Evolutionary conservation across 768 basidiomycete species (phyloP).

Genomic region (Auricularia cornea): DNA sequence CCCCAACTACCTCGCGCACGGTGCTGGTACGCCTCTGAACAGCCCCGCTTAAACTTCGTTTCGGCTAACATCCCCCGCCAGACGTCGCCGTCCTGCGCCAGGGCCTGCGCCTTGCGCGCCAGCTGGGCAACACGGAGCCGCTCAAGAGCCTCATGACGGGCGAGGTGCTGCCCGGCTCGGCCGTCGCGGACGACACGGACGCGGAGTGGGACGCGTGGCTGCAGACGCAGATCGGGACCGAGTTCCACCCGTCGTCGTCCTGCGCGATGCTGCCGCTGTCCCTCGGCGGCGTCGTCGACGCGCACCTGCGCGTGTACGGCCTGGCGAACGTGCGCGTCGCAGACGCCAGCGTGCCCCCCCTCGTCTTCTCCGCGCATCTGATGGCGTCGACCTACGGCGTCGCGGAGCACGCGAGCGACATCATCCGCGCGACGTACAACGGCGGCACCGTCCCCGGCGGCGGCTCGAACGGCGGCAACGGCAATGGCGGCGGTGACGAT

Average conservation of each 20-base stretch:
- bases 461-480: background rate
- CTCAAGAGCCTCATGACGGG: constrained; percentile 33
- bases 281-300: constrained; percentile 51
- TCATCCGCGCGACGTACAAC: constrained; percentile 31
- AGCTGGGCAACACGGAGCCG: constrained; percentile 43
- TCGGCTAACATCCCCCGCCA: constrained; percentile 3
- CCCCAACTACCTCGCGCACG: constrained; percentile 54
- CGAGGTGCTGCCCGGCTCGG: constrained; percentile 44
- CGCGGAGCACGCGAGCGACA: constrained; percentile 39
- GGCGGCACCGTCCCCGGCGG: background rate
- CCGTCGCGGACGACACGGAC: constrained; percentile 38
- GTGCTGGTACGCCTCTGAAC: constrained; percentile 32
- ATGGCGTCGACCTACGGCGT: constrained; percentile 32
- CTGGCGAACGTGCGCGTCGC: constrained; percentile 47
- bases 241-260: constrained; percentile 54
- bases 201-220: constrained; percentile 49
- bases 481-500: background rate
- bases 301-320: constrained; percentile 47
- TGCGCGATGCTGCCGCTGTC: constrained; percentile 49
- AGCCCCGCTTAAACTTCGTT: background rate
- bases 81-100: constrained; percentile 45
- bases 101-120: constrained; percentile 53
- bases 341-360: constrained; percentile 50
- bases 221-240: constrained; percentile 33
- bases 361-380: constrained; percentile 42